Evolutionary conservation across 2,329 filamentous ascomycete species (phyloP), one percentile per base, ranked within the genome.

Genomic region (Orbilia ellipsospora): DNA sequence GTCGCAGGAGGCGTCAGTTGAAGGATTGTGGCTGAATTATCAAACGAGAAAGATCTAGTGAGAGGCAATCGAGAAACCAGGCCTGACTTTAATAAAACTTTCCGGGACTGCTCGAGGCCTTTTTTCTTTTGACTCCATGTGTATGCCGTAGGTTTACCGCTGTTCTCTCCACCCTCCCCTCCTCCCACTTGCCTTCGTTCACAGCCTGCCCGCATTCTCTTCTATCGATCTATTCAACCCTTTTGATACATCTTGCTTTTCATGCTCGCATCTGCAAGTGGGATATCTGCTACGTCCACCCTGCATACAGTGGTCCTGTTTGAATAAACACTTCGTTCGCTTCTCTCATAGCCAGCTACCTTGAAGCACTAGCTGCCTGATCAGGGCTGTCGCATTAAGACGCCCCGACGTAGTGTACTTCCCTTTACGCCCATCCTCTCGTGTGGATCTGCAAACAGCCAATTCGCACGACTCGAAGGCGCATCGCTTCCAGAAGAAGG

Each of bases 301-400:
- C 61, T 73, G 68, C 68, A 73, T 73, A 48, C 18, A 7, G n/a
- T 52, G 10, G 36, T 65, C 60, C 60, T 64, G 28, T 52, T 61
- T 61, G 61, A 73, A 65, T 73, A 73, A 60, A 65, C 60, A 50
- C 61, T 66, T 73, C 69, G 62, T 56, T 67, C 56, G 62, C 56
- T 73, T 73, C 56, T 55, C 23, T 61, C 56, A 44, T 54, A 65
- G 67, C 62, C 69, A 73, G 69, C 62, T 73, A 66, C 62, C 69
- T 66, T 61, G 62, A 66, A 73, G 62, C 62, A 73, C 69, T 61
- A 73, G 69, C 62, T 73, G 69, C 69, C 69, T 73, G 69, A 73
- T 73, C 62, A 54, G 66, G 69, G 62, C 69, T 73, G 69, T 66
- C 62, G 69, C 69, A 73, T 73, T 73, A 73, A 73, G 69, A 73